Evolutionary conservation across 1,284 basidiomycete genomes (phyloP).

Genomic region (Apiotrichum domesticum): DNA sequence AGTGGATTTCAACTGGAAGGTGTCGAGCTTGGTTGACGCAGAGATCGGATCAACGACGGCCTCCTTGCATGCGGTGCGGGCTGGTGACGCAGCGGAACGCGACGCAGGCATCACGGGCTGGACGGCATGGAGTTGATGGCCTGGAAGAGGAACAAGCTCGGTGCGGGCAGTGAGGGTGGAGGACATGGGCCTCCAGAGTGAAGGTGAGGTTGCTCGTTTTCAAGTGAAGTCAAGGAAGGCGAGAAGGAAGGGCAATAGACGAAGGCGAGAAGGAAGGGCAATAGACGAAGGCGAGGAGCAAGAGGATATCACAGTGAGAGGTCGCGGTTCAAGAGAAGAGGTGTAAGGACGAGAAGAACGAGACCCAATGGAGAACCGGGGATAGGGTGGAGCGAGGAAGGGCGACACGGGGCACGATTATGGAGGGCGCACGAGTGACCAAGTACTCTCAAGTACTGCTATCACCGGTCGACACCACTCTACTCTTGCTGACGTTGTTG

Average conservation of each 20-base stretch:
- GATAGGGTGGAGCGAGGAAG: no score
- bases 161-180: slow-evolving; percentile 19
- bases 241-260: background rate
- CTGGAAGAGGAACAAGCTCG: slow-evolving; percentile 13
- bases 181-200: slow-evolving; percentile 13
- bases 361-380: no score
- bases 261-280: no score
- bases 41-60: background rate
- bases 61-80: background rate
- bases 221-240: background rate
- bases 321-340: background rate
- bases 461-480: no score
- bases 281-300: background rate
- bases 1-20: background rate
- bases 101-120: background rate
- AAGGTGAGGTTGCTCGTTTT: background rate
- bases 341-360: no score
- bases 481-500: no score
- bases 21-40: background rate
- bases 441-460: no score
- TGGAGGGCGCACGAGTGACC: no score
- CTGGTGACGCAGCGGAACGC: background rate
- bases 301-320: background rate
- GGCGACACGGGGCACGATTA: no score
- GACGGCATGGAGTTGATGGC: slow-evolving; percentile 12